These are phyloP conservation scores for Halteria grandinella DNA, from an alignment of 73 alveolate species.

Conservation along the genomic window DNA sequence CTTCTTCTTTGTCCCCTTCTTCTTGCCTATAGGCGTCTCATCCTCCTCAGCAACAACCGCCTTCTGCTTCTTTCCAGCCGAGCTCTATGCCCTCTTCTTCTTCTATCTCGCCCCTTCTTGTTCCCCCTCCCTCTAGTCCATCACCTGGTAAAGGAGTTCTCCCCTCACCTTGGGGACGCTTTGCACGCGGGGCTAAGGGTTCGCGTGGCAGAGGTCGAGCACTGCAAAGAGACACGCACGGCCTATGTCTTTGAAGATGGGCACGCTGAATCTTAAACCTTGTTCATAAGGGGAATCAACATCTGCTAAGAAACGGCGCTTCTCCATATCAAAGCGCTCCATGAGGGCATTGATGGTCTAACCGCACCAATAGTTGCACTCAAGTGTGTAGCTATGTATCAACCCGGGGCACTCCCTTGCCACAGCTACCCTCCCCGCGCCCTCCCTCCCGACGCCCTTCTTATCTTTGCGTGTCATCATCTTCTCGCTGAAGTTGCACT, in stretches of 20 bases:
- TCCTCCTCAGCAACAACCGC: no score
- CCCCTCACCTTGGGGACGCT: no score
- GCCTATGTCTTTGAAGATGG: slow-evolving; percentile 38
- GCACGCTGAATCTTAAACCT: slow-evolving; percentile 11
- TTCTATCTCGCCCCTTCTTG: no score
- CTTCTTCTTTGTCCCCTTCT: no score
- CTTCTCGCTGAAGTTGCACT: slow-evolving; percentile 76
- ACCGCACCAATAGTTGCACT: slow-evolving; percentile 47
- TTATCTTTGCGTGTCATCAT: background rate
- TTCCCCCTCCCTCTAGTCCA: no score
- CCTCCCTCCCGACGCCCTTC: slow-evolving; percentile 37
- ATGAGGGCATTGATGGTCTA: slow-evolving; percentile 15
- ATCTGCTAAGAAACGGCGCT: background rate
- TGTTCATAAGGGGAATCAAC: slow-evolving; percentile 14
- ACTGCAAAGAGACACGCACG: slow-evolving; percentile 35
- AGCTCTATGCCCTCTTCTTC: no score
- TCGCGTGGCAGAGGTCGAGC: background rate
- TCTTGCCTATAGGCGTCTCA: no score
- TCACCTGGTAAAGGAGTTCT: no score
- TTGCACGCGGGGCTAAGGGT: slow-evolving; percentile 30
- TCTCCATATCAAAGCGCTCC: slow-evolving; percentile 13
- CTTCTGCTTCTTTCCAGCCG: no score
- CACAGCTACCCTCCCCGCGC: slow-evolving; percentile 47
- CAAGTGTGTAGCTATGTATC: slow-evolving; percentile 51
- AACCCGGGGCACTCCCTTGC: background rate